phyloP scores from a whole-genome alignment of 345 rosid species.

The Citrus sp. region DNA sequence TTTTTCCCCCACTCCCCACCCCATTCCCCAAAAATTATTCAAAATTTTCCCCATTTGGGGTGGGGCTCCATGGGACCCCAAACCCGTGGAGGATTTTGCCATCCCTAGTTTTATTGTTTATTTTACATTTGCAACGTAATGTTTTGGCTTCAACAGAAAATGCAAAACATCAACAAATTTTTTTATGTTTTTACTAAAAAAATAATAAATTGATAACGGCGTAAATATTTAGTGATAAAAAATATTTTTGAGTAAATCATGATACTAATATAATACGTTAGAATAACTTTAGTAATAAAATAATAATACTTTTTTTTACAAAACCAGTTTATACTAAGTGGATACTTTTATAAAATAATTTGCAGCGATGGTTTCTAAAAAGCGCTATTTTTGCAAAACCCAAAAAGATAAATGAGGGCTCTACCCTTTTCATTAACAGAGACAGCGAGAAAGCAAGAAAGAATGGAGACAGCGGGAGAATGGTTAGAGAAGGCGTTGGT shows the following conservation, averaged over 20 bases:
- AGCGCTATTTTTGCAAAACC: neutral
- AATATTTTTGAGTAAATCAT: rapidly evolving
- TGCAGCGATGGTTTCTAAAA: neutral
- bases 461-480: slow-evolving; percentile 64
- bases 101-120: rapidly evolving
- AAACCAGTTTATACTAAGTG: neutral
- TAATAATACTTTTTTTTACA: too few species aligned
- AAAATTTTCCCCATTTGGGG: too few species aligned
- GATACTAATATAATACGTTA: too few species aligned
- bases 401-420: neutral
- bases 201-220: rapidly evolving
- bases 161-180: too few species aligned
- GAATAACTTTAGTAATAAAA: too few species aligned
- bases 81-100: too few species aligned
- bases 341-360: neutral
- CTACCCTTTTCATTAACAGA: neutral
- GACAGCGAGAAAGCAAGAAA: neutral
- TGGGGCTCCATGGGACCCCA: too few species aligned
- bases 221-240: rapidly evolving
- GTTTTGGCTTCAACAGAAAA: rapidly evolving
- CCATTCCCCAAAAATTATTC: too few species aligned
- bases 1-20: too few species aligned
- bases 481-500: slow-evolving; percentile 78
- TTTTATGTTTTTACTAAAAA: rapidly evolving
- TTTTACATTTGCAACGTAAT: too few species aligned